Conservation (phyloP, 176 grass and related monocot species). For the Coix lacrymajobi region DNA sequence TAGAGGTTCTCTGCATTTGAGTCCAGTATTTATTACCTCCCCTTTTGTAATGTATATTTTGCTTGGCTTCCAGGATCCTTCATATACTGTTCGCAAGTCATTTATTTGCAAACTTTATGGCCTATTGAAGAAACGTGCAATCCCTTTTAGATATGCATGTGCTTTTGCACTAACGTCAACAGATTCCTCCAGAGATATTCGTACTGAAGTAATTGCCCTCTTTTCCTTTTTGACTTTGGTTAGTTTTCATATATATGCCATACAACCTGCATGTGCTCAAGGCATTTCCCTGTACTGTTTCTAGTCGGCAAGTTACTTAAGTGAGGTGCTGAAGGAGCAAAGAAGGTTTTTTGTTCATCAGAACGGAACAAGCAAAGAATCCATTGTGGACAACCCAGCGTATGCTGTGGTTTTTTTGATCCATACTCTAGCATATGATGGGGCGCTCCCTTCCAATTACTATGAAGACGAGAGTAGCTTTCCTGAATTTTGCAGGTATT, state of each 20-base stretch:
- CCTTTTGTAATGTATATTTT: conserved; percentile 9
- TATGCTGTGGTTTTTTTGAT: conserved; percentile 91
- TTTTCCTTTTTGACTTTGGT: not conserved
- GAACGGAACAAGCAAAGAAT: conserved; percentile 37
- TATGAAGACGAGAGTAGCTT: conserved; percentile 51
- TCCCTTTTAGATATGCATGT: conserved; percentile 85
- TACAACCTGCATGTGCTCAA: conserved; percentile 5
- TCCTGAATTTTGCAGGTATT: conserved; percentile 66
- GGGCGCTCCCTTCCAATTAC: conserved; percentile 42
- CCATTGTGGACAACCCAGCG: conserved; percentile 54
- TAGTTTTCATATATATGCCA: not conserved
- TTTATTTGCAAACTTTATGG: conserved; percentile 69
- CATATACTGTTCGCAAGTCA: conserved; percentile 63
- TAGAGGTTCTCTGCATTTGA: not conserved
- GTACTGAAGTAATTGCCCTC: conserved; percentile 57
- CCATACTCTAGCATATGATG: conserved; percentile 64
- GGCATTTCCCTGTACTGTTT: conserved; percentile 14
- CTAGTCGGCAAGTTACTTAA: conserved; percentile 64
- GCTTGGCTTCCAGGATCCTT: conserved; percentile 62
- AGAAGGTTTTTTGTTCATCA: conserved; percentile 43
- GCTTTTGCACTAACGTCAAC: conserved; percentile 81
- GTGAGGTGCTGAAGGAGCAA: conserved; percentile 63
- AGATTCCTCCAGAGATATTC: conserved; percentile 65
- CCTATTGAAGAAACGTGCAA: conserved; percentile 55
- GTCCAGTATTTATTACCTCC: conserved; percentile 23